Percentiles rank a stretch among this genome's conserved stretches.
Conservation (phyloP, 768 basidiomycete genomes). For the Mycena pura region DNA sequence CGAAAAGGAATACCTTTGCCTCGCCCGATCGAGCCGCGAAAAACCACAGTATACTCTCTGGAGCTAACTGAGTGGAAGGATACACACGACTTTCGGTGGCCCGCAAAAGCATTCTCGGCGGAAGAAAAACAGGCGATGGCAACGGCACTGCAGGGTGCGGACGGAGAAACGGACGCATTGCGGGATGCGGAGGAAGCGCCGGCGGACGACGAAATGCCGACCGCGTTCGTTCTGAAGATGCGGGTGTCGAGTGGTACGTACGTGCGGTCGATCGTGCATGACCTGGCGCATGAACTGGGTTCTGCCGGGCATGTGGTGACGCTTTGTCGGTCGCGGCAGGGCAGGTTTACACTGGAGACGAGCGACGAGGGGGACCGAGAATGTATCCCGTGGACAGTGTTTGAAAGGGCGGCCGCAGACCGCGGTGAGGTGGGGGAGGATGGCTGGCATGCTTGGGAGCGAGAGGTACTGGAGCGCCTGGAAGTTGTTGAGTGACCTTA, state of each 20-base stretch:
- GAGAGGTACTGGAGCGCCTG: constrained; percentile 71
- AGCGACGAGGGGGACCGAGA: constrained; percentile 57
- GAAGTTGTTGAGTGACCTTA: constrained; percentile 54
- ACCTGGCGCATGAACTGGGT: constrained; percentile 82
- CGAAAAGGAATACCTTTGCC: constrained; percentile 90
- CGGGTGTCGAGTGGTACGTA: constrained; percentile 96
- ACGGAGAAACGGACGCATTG: constrained; percentile 46
- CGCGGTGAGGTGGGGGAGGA: constrained; percentile 65
- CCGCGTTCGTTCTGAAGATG: constrained; percentile 89
- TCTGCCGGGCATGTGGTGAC: constrained; percentile 95
- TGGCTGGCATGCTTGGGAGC: constrained; percentile 84
- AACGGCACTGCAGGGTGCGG: constrained; percentile 63
- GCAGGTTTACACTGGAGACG: constrained; percentile 67
- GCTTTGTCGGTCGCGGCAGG: constrained; percentile 88
- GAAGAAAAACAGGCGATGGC: constrained; percentile 76
- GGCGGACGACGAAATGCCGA: constrained; percentile 52
- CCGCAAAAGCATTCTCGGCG: constrained; percentile 68
- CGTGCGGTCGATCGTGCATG: constrained; percentile 94
- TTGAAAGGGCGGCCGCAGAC: constrained; percentile 63
- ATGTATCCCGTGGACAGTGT: constrained; percentile 80
- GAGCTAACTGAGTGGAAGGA: constrained; percentile 83
- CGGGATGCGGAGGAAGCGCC: constrained; percentile 46
- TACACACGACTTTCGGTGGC: constrained; percentile 80
- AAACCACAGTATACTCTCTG: constrained; percentile 81
- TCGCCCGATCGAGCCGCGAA: constrained; percentile 89